A percentile compares a stretch with the other conserved stretches of the same genome.
These are phyloP conservation scores for Starmerella sirachaensis DNA, from an alignment of 805 yeast genomes.

Conservation along the genomic window DNA sequence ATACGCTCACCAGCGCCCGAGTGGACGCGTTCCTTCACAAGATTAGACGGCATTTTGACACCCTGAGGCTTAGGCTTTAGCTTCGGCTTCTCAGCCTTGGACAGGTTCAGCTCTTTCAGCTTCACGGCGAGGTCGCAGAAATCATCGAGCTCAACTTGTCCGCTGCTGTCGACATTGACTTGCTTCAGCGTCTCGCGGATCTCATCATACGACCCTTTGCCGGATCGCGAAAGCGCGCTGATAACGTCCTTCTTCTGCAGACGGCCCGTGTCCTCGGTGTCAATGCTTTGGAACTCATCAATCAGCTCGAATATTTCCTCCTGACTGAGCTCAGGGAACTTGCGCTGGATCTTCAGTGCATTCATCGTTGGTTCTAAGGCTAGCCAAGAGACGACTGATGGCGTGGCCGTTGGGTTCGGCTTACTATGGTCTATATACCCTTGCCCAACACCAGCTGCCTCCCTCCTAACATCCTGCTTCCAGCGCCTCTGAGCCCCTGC, in stretches of 20 bases:
- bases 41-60: constrained; percentile 21
- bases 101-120: constrained; percentile 40
- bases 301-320: constrained; percentile 75
- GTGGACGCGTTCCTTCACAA: constrained; percentile 23
- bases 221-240: constrained; percentile 66
- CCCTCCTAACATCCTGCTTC: too few relatives aligned
- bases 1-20: constrained; percentile 37
- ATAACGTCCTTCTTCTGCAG: constrained; percentile 84
- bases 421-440: too few relatives aligned
- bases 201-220: constrained; percentile 76
- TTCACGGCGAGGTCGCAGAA: constrained; percentile 76
- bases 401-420: constrained; percentile 1
- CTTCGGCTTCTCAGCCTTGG: constrained; percentile 11
- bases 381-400: not conserved
- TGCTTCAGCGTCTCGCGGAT: constrained; percentile 86
- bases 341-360: constrained; percentile 57
- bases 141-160: constrained; percentile 93
- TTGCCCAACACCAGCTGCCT: too few relatives aligned
- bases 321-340: constrained; percentile 75
- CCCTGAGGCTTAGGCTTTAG: constrained; percentile 23
- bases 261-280: constrained; percentile 85
- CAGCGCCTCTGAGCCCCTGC: too few relatives aligned
- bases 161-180: constrained; percentile 90
- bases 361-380: constrained; percentile 36
- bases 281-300: constrained; percentile 69